Evolutionary conservation across 306 rosid species (phyloP).

Genomic region (Castanea mollissima): DNA sequence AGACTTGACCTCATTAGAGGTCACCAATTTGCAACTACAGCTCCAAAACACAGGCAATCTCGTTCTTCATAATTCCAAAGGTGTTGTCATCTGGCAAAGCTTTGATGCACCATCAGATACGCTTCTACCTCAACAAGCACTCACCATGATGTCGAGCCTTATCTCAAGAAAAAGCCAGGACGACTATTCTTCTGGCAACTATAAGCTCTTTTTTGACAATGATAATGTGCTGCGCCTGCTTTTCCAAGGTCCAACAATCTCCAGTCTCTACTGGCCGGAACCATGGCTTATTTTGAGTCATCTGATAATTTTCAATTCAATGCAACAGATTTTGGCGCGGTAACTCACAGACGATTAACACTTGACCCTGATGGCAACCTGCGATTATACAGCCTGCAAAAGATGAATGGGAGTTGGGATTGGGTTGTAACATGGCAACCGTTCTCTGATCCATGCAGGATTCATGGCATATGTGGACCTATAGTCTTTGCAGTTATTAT

Average conservation of each 20-base stretch:
- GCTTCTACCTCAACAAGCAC: slow-evolving; percentile 39
- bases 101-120: slow-evolving; percentile 54
- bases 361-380: slow-evolving; percentile 39
- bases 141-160: slow-evolving; percentile 23
- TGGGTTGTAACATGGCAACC: slow-evolving; percentile 44
- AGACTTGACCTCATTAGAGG: background rate
- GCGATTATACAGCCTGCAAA: slow-evolving; percentile 40
- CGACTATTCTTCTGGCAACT: slow-evolving; percentile 40
- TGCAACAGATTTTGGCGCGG: slow-evolving; percentile 13
- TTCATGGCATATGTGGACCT: slow-evolving; percentile 59
- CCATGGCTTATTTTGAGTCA: slow-evolving; percentile 23
- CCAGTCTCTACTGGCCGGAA: slow-evolving; percentile 38
- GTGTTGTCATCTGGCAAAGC: slow-evolving; percentile 46
- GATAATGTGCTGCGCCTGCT: slow-evolving; percentile 37
- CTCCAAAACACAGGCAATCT: slow-evolving; percentile 49
- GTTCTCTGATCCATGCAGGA: slow-evolving; percentile 26
- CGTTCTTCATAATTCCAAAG: slow-evolving; percentile 10
- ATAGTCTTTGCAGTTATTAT: slow-evolving; percentile 45
- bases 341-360: slow-evolving; percentile 5
- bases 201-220: slow-evolving; percentile 39
- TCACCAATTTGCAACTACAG: slow-evolving; percentile 3
- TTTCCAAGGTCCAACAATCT: background rate
- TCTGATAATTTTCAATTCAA: slow-evolving; percentile 14
- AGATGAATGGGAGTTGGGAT: slow-evolving; percentile 19
- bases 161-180: slow-evolving; percentile 28